Percentiles rank a stretch among this genome's conserved stretches.
Evolutionary conservation across 2,329 filamentous ascomycete species (phyloP).

Genomic region (Colletotrichum sp.): DNA sequence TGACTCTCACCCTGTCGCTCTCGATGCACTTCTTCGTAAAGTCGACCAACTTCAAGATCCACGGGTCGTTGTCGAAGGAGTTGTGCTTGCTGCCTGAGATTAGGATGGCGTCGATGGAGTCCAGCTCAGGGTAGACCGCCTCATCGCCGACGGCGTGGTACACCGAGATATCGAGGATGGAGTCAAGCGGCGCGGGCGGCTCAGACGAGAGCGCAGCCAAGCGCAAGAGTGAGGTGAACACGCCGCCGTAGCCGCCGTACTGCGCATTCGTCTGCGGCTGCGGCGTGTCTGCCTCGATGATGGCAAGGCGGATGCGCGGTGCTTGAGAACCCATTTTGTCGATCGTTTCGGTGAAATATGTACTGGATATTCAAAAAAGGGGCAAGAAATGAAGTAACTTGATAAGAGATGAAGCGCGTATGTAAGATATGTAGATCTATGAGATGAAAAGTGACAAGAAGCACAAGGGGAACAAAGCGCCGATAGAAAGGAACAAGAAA

Average conservation of each 20-base stretch:
- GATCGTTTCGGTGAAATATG: neutral
- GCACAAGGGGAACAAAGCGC: neutral
- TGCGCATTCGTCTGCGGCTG: conserved; percentile 65
- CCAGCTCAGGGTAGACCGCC: conserved; percentile 73
- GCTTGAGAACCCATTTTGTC: conserved; percentile 24
- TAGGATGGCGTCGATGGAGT: conserved; percentile 80
- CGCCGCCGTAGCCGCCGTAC: conserved; percentile 75
- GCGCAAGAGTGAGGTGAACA: conserved; percentile 68
- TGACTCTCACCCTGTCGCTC: conserved; percentile 68
- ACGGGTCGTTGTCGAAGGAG: conserved; percentile 74
- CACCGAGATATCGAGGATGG: conserved; percentile 62
- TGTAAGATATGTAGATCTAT: neutral
- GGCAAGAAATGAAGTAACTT: neutral
- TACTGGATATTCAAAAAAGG: neutral
- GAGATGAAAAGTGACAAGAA: neutral
- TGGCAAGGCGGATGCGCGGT: conserved; percentile 75
- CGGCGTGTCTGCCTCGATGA: conserved; percentile 88
- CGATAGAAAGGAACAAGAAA: neutral
- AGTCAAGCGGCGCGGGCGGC: conserved; percentile 42
- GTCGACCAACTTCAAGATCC: conserved; percentile 77
- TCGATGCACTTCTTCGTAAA: conserved; percentile 66
- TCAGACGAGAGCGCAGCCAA: conserved; percentile 54
- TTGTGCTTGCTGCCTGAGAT: conserved; percentile 80
- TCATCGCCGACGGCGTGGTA: conserved; percentile 75
- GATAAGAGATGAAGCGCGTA: neutral